Conservation (phyloP, 1,284 basidiomycete species). For the Microbotryum intermedium region DNA sequence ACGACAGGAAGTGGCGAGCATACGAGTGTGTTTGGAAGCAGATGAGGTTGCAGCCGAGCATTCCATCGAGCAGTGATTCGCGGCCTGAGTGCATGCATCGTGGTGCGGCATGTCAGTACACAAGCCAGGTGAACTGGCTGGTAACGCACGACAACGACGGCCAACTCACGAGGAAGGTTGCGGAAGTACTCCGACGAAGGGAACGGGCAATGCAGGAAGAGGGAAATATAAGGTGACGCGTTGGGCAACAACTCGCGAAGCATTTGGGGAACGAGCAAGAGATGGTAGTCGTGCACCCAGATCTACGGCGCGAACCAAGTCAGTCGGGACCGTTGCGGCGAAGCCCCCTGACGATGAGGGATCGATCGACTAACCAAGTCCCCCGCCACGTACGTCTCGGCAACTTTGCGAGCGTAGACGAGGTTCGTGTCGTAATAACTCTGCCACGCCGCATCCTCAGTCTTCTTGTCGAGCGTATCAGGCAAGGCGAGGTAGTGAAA, state of each 20-base stretch:
- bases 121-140: not conserved
- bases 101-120: not conserved
- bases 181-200: constrained; percentile 94
- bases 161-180: constrained; percentile 66
- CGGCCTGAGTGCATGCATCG: constrained; percentile 48
- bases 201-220: constrained; percentile 97
- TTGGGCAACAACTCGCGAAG: constrained; percentile 69
- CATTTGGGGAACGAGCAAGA: constrained; percentile 79
- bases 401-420: constrained; percentile 71
- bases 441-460: constrained; percentile 72
- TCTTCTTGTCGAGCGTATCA: constrained; percentile 50
- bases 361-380: constrained; percentile 51
- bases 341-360: not conserved
- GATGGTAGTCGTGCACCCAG: constrained; percentile 57
- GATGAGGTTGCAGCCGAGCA: constrained; percentile 93
- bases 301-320: constrained; percentile 26
- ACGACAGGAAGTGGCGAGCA: constrained; percentile 86
- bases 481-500: constrained; percentile 85
- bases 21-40: constrained; percentile 95
- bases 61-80: constrained; percentile 90
- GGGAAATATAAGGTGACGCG: constrained; percentile 59
- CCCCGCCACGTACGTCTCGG: constrained; percentile 67
- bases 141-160: not conserved
- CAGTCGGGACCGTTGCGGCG: constrained; percentile 68
- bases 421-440: constrained; percentile 78